Base-by-base conservation (phyloP, 768 basidiomycete species). In the Termitomyces sp. region DNA sequence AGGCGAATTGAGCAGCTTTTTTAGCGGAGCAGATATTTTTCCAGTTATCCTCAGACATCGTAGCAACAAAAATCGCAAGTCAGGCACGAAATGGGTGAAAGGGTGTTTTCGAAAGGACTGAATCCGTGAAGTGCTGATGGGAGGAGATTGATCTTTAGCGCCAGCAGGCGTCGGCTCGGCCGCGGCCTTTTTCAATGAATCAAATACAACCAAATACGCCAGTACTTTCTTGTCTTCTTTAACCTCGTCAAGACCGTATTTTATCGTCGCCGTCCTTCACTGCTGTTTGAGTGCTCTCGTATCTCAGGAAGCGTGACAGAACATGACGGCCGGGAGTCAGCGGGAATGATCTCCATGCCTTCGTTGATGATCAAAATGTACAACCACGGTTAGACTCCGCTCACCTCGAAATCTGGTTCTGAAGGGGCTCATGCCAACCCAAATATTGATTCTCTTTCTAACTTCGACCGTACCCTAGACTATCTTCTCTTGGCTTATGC, bases 1-100 rank as follows among this genome's bases (percentile, higher is more conserved):
- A 74, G 6, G 78, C 78, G 16, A 71, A 58, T 68, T 88, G 87
- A n/a, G 76, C 73, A 46, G 67, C 72, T 65, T 77, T 81, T 71
- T 83, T 83, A 12, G 59, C 59, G 4, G 65, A 61, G 46, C 72
- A 74, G 15, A 67, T 57, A 15, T 55, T 50, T 67, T 72, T 58
- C 75, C 75, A 75, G 59, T 68, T 33, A 35, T 45, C 35, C 36
- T 18, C 6, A 33, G 53, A 36, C 13, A 7, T 44, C 54, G 28
- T 32, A 40, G 38, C 18, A 42, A 5, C 11, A 33, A 20, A 13
- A 15, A 8, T 28, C 32, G 13, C 7, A 32, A 28, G 28, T n/a
- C 24, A 42, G 38, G 22, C 32, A 8, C 32, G 16, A 32, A 49
- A 49, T 4, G 38, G 16, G 53, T 39, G 15, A 32, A 32, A 49